A percentile compares a stretch with the other conserved stretches of the same genome.
These are phyloP conservation scores for Penicillium lagena DNA, from an alignment of 495 filamentous ascomycete species.

Conservation along the genomic window DNA sequence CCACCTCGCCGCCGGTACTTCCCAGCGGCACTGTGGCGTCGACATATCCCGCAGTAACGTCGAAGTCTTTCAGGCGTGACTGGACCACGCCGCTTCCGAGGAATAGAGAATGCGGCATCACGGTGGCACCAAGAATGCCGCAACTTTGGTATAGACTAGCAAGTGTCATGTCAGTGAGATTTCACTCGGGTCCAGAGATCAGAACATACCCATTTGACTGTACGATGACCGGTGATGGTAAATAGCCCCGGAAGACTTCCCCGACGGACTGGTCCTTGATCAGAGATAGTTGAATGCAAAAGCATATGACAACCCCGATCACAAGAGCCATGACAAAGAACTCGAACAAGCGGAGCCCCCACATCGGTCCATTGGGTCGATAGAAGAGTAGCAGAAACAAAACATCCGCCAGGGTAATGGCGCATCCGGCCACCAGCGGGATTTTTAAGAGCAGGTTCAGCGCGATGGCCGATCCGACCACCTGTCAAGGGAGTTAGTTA, in stretches of 20 bases:
- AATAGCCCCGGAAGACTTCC: constrained; percentile 76
- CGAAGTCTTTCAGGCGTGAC: constrained; percentile 72
- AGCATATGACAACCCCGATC: constrained; percentile 81
- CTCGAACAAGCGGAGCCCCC: constrained; percentile 71
- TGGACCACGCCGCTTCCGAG: constrained; percentile 88
- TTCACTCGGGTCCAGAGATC: neutral
- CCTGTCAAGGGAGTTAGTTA: constrained; percentile 36
- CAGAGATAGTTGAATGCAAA: constrained; percentile 80
- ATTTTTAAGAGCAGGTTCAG: constrained; percentile 76
- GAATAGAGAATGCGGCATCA: constrained; percentile 91
- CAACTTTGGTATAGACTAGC: constrained; percentile 78
- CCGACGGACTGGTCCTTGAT: constrained; percentile 63
- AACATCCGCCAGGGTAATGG: constrained; percentile 77
- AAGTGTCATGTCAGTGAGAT: constrained; percentile 11
- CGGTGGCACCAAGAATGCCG: constrained; percentile 86
- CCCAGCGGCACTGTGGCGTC: constrained; percentile 31
- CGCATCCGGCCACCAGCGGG: constrained; percentile 81
- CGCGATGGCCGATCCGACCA: constrained; percentile 88
- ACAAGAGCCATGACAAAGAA: constrained; percentile 74
- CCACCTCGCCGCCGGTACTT: constrained; percentile 40
- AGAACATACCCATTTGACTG: constrained; percentile 50
- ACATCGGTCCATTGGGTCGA: constrained; percentile 66
- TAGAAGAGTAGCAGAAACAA: constrained; percentile 84
- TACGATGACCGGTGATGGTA: constrained; percentile 71
- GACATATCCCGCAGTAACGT: constrained; percentile 53